Evolutionary conservation across 176 grass and related monocot species (phyloP).

Genomic region (Cenchrus purpureus): DNA sequence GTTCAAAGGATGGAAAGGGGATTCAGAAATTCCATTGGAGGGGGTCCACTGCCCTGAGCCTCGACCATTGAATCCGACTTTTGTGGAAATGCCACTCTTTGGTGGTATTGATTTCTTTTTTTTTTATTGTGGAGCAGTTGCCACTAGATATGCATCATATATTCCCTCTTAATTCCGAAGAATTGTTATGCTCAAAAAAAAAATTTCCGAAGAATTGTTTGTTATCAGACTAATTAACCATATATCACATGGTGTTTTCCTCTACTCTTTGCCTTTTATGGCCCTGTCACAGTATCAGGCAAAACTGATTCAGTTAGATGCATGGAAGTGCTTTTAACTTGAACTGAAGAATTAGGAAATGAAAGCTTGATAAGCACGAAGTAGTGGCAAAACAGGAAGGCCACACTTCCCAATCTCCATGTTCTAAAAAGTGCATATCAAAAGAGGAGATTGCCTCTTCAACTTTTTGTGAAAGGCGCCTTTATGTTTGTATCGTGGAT

Average conservation of each 20-base stretch:
- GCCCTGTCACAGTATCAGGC: neutral
- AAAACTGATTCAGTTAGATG: neutral
- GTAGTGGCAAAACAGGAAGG: conserved; percentile 36
- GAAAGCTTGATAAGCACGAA: conserved; percentile 10
- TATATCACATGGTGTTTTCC: neutral
- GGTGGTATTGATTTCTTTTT: conserved; percentile 11
- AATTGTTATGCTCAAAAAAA: too few species aligned
- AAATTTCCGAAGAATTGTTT: conserved; percentile 14
- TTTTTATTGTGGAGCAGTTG: conserved; percentile 6
- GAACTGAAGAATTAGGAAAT: neutral
- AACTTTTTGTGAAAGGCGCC: conserved; percentile 26
- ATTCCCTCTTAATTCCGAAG: conserved; percentile 18
- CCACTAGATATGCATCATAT: conserved; percentile 1
- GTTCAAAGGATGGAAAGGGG: neutral
- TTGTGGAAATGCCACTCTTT: conserved; percentile 22
- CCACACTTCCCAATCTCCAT: conserved; percentile 29
- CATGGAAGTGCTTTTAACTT: neutral
- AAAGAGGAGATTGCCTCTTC: conserved; percentile 40
- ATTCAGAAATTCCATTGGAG: conserved; percentile 25
- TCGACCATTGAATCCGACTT: conserved; percentile 22
- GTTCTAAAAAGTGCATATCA: conserved; percentile 42
- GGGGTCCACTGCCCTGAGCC: conserved; percentile 12
- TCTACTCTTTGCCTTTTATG: neutral
- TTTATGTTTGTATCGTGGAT: conserved; percentile 16
- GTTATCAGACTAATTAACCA: neutral